Evolutionary conservation across 495 filamentous ascomycete species (phyloP).

Genomic region (Xylaria intraflava): DNA sequence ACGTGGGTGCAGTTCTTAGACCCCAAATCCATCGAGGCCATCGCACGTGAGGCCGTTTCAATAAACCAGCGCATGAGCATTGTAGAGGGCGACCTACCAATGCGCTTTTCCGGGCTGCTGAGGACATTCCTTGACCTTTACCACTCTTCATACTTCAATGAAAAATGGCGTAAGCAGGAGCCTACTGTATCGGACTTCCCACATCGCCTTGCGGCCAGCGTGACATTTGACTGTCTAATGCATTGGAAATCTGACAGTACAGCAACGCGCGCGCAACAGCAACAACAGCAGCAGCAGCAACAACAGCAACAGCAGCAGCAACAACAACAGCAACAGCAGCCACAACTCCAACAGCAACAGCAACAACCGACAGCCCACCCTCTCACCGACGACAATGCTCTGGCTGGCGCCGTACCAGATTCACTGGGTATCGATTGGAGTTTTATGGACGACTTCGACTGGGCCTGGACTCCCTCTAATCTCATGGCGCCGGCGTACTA

Average conservation of each 20-base stretch:
- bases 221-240: conserved; percentile 35
- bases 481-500: background rate
- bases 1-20: conserved; percentile 26
- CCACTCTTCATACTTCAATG: background rate
- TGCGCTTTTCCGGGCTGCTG: conserved; percentile 29
- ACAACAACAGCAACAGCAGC: background rate
- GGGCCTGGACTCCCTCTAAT: conserved; percentile 19
- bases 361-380: background rate
- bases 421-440: conserved; percentile 37
- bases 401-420: conserved; percentile 14
- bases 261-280: background rate
- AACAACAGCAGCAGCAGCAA: background rate
- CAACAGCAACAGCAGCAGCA: background rate
- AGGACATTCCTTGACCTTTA: conserved; percentile 23
- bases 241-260: conserved; percentile 31
- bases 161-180: conserved; percentile 12
- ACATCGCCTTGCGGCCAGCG: conserved; percentile 31
- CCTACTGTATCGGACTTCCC: conserved; percentile 25
- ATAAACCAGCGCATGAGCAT: conserved; percentile 18
- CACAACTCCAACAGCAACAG: too few relatives aligned
- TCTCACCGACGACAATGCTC: background rate
- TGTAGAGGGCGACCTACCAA: conserved; percentile 27
- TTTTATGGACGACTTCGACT: conserved; percentile 43
- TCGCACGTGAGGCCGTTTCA: conserved; percentile 13
- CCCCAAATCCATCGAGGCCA: conserved; percentile 13